Evolutionary conservation across 2,329 filamentous ascomycete species (phyloP).

Genomic region (Colletotrichum simmondsii): DNA sequence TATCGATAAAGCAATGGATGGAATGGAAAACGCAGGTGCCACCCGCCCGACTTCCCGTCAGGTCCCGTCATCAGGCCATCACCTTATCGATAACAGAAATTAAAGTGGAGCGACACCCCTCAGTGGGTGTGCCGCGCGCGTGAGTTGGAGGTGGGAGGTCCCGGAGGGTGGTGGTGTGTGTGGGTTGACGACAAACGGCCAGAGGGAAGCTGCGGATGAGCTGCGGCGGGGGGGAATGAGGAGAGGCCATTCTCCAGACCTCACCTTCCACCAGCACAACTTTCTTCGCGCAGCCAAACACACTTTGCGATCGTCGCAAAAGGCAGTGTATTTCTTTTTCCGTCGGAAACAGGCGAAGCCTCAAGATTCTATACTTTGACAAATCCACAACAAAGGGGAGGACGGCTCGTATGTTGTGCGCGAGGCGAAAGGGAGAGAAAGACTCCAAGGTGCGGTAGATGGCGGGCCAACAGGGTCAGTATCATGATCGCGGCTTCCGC

Average conservation of each 20-base stretch:
- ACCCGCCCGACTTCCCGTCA: too few species aligned
- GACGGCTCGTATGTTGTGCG: conserved; percentile 32
- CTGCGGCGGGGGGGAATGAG: background rate
- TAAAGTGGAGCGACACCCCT: conserved; percentile 17
- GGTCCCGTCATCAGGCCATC: background rate
- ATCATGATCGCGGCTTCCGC: conserved; percentile 33
- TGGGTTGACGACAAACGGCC: conserved; percentile 8
- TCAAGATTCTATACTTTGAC: background rate
- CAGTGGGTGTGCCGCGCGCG: background rate
- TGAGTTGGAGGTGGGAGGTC: background rate
- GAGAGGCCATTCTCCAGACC: background rate
- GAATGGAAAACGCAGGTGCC: background rate
- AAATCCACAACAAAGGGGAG: background rate
- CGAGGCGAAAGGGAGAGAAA: conserved; percentile 25
- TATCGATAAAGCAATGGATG: conserved; percentile 25
- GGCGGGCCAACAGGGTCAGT: conserved; percentile 21
- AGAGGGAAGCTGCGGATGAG: conserved; percentile 20
- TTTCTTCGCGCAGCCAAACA: background rate
- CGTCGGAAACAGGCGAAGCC: background rate
- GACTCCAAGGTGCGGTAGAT: conserved; percentile 34
- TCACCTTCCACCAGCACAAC: background rate
- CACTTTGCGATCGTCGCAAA: background rate
- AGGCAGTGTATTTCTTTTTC: background rate
- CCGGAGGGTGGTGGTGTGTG: background rate
- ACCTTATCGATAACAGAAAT: conserved; percentile 26